A percentile compares a stretch with the other conserved stretches of the same genome.
Conservation (phyloP, 768 basidiomycete species). For the Tylopilus vinaceipallidus region DNA sequence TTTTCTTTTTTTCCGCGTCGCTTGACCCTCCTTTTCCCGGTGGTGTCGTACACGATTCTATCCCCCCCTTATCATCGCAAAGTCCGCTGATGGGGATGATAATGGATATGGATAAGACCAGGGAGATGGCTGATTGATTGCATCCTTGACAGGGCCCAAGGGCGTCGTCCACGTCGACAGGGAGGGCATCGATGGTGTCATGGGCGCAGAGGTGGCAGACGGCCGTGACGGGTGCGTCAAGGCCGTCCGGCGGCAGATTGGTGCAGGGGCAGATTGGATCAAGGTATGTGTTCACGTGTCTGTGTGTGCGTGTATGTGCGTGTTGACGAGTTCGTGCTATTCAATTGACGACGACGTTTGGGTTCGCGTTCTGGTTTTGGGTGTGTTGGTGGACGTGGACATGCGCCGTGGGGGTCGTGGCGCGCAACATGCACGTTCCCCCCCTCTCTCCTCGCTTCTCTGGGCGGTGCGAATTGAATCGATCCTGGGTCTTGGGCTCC, state of each 20-base stretch:
- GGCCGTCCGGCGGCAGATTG: conserved; percentile 59
- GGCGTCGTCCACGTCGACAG: conserved; percentile 41
- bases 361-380: not conserved
- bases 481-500: not conserved
- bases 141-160: conserved; percentile 46
- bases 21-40: not conserved
- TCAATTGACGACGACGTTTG: no score
- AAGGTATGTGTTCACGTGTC: conserved; percentile 40
- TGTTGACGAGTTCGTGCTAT: not conserved
- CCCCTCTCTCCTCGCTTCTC: no score
- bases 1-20: not conserved
- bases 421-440: no score
- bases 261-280: conserved; percentile 67
- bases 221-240: conserved; percentile 53
- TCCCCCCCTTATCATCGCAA: conserved; percentile 12
- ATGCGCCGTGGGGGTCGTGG: conserved; percentile 1
- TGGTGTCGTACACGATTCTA: not conserved
- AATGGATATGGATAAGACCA: not conserved
- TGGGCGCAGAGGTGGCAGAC: conserved; percentile 58
- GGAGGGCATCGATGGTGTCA: conserved; percentile 56
- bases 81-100: conserved; percentile 11
- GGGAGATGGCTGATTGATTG: not conserved
- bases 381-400: not conserved
- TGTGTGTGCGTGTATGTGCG: conserved; percentile 4
- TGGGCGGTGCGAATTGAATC: no score